Percentiles rank a stretch among this genome's conserved stretches.
These are phyloP conservation scores for Platanus orientalis DNA, from an alignment of 164 flowering plant species.

Conservation along the genomic window DNA sequence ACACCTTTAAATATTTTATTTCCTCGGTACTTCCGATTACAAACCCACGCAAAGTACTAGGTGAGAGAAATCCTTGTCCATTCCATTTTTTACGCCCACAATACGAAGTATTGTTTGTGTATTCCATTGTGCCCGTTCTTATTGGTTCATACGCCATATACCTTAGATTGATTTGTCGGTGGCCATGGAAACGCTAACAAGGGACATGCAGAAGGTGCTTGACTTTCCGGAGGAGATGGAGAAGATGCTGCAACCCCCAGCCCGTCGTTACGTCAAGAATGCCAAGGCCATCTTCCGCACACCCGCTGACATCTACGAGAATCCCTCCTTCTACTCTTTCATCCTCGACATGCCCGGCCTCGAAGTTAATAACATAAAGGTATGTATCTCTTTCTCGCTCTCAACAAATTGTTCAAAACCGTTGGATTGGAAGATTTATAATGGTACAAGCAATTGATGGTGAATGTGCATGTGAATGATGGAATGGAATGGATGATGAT, in stretches of 20 bases:
- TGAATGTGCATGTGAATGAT: too few species aligned
- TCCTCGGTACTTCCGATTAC: too few species aligned
- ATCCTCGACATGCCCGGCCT: slow-evolving; percentile 25
- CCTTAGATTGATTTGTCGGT: neutral
- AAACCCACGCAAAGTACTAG: too few species aligned
- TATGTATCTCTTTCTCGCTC: neutral
- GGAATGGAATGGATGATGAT: neutral
- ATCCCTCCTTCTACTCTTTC: slow-evolving; percentile 20
- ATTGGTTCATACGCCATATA: too few species aligned
- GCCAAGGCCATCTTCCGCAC: slow-evolving; percentile 18
- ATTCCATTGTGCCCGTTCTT: too few species aligned
- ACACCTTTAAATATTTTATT: too few species aligned
- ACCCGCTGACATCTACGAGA: slow-evolving; percentile 20
- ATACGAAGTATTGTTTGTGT: too few species aligned
- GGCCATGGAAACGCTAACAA: neutral
- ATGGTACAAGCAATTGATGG: too few species aligned
- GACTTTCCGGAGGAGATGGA: slow-evolving; percentile 20
- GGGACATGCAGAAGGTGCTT: slow-evolving; percentile 12
- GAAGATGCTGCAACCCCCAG: slow-evolving; percentile 12
- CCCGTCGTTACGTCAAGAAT: slow-evolving; percentile 17
- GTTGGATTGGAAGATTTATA: too few species aligned
- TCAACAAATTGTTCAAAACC: too few species aligned
- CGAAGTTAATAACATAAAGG: slow-evolving; percentile 21
- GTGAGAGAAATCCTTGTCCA: too few species aligned
- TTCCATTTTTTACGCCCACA: too few species aligned